A percentile compares a stretch with the other conserved stretches of the same genome.
phyloP scores from a whole-genome alignment of 2,329 filamentous ascomycete genomes.

The Shiraia bambusicola region DNA sequence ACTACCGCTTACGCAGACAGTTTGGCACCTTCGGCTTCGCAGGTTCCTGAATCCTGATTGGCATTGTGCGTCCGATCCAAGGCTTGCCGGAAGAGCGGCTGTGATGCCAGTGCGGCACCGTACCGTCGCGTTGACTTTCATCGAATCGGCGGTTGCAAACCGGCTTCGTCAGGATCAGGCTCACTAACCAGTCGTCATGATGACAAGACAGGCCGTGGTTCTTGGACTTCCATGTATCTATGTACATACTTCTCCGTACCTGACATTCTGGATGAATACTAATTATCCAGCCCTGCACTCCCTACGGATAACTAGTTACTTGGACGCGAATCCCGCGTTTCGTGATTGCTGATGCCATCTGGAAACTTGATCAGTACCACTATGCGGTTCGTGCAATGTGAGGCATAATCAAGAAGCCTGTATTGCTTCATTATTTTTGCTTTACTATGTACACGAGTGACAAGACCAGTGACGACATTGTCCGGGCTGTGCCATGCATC shows the following conservation, averaged over 20 bases:
- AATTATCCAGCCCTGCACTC: slow-evolving; percentile 21
- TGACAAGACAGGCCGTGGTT: slow-evolving; percentile 24
- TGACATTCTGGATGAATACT: slow-evolving; percentile 11
- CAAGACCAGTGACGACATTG: slow-evolving; percentile 19
- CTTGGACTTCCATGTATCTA: no score
- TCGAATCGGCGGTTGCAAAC: slow-evolving; percentile 33
- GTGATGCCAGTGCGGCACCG: slow-evolving; percentile 34
- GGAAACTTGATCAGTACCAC: slow-evolving; percentile 5
- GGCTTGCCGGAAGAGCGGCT: slow-evolving; percentile 38
- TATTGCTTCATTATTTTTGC: slow-evolving; percentile 13
- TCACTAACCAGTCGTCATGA: slow-evolving; percentile 28
- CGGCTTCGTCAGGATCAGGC: slow-evolving; percentile 22
- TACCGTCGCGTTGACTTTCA: slow-evolving; percentile 27
- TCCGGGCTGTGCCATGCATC: slow-evolving; percentile 20
- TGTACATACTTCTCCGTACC: slow-evolving; percentile 6
- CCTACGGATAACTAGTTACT: no score
- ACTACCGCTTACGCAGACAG: slow-evolving; percentile 25
- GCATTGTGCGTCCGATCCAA: slow-evolving; percentile 26
- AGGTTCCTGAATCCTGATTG: slow-evolving; percentile 32
- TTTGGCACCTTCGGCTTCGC: slow-evolving; percentile 13
- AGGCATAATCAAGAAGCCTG: slow-evolving; percentile 7
- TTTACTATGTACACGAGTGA: no score
- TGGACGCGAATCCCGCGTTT: slow-evolving; percentile 1
- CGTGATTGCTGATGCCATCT: neutral
- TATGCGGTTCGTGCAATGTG: slow-evolving; percentile 15